A percentile compares a stretch with the other conserved stretches of the same genome.
These are phyloP conservation scores for Mycena amicta DNA, from an alignment of 768 basidiomycete species.

Conservation along the genomic window DNA sequence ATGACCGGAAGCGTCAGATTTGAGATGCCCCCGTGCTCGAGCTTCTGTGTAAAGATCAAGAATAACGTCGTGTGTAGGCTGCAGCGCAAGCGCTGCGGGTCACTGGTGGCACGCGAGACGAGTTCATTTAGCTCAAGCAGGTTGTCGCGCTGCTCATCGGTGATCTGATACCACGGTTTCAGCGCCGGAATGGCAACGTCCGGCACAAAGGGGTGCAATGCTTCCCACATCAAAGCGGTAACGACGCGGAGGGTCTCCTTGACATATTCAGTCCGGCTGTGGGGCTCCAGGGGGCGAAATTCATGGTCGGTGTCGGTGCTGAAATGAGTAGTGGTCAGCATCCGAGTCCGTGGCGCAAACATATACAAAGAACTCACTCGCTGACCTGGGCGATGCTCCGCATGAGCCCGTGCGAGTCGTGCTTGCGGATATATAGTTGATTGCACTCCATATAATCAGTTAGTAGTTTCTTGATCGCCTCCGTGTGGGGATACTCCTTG, in stretches of 20 bases:
- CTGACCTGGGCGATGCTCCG: not conserved
- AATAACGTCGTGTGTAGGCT: not conserved
- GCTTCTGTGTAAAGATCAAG: not conserved
- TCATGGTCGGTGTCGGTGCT: not conserved
- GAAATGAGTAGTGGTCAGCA: not conserved
- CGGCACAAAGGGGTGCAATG: no score
- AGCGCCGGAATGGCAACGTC: not conserved
- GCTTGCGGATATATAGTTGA: not conserved
- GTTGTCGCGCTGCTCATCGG: not conserved
- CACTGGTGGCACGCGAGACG: not conserved
- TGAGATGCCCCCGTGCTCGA: not conserved
- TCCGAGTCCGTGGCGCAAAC: not conserved
- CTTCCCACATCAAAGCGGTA: not conserved
- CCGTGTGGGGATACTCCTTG: no score
- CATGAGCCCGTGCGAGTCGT: not conserved
- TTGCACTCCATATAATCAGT: not conserved
- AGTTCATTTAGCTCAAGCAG: not conserved
- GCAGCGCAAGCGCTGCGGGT: not conserved
- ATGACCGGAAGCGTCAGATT: not conserved
- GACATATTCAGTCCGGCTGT: not conserved
- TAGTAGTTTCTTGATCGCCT: no score
- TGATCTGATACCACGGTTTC: not conserved
- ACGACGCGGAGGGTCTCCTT: not conserved
- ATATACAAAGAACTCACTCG: not conserved
- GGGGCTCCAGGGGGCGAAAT: not conserved